phyloP scores from a whole-genome alignment of 139 green algal genomes.

The Diplosphaera chodatii region DNA sequence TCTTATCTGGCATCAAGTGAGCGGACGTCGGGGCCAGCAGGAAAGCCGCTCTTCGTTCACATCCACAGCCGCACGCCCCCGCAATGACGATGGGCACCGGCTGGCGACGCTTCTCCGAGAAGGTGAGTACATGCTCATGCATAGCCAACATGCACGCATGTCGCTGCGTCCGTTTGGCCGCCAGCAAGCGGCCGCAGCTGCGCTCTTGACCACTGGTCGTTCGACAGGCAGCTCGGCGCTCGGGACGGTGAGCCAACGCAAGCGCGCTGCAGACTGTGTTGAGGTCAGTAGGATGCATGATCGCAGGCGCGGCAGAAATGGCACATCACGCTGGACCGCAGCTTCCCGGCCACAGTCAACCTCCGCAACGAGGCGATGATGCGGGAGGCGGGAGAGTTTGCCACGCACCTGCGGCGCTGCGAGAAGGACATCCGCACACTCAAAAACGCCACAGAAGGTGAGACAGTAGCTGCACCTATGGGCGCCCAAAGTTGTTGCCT shows the following conservation, averaged over 20 bases:
- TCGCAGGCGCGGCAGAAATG: slow-evolving; percentile 57
- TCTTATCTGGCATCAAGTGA: too few relatives aligned
- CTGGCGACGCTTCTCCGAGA: slow-evolving; percentile 38
- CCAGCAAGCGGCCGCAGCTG: too few relatives aligned
- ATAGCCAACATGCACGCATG: neutral
- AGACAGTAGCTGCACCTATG: neutral
- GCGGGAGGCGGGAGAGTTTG: slow-evolving; percentile 72
- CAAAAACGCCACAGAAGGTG: slow-evolving; percentile 68
- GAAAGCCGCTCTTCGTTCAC: too few relatives aligned
- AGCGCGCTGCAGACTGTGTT: too few relatives aligned
- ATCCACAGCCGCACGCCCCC: too few relatives aligned
- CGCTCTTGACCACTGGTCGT: too few relatives aligned
- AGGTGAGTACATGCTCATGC: slow-evolving; percentile 8
- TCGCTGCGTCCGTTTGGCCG: neutral
- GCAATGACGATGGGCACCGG: slow-evolving; percentile 37
- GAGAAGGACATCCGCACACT: slow-evolving; percentile 75
- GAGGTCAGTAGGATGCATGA: too few relatives aligned
- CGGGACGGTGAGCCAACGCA: too few relatives aligned
- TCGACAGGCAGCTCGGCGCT: too few relatives aligned
- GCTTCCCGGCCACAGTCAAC: slow-evolving; percentile 69
- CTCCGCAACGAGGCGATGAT: slow-evolving; percentile 80
- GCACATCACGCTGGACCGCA: slow-evolving; percentile 41
- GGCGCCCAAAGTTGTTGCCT: neutral
- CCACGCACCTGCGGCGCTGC: slow-evolving; percentile 51
- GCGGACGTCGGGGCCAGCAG: too few relatives aligned